Base-by-base conservation (phyloP, 2,329 filamentous ascomycete species). In the Cercospora sesami region DNA sequence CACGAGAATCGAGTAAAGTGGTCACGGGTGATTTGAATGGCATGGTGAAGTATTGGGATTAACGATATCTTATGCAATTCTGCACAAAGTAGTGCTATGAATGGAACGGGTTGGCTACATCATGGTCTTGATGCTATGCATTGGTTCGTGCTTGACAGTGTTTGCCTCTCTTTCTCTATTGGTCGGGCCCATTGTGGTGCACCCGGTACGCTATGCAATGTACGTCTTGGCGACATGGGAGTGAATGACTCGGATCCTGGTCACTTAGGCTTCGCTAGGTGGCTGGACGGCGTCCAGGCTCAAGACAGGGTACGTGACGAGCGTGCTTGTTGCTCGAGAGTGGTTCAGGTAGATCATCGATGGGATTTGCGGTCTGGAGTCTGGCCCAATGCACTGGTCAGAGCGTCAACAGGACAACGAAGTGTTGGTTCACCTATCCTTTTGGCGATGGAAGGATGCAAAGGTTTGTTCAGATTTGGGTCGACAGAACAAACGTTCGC, bases 1-100 rank as follows among this genome's bases (percentile, higher is more conserved):
- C 94, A n/a, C 91, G 97, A 81, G 95, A 99, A 84, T 95, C 91
- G 18, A 95, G 91, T 78, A 97, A 97, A 85, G 89, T 98, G 39
- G 91, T 90, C 1, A 96, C 94, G 31, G 96, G 93, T 12, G 95
- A 95, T 21, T 81, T 96, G 80, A 93, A 97, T 75, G 94, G 95
- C 5, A 85, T 90, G 57, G 92, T 99, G 69, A 92, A 91, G 79
- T 94, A 94, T 79, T 98, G 94, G 93, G 95, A 98, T 85, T 98
- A 71, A 60, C 45, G 7, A 30, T 2, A 18, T n/a, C 9, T 58
- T n/a, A 18, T 31, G 28, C 28, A 58, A 16, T 21, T 36, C 55
- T 21, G 30, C 55, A 36, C n/a, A 36, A 59, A 55, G 28, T 36
- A 33, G 55, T 59, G 55, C 28, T 36, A 59, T n/a, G 55, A 36